Conservation (phyloP, 2,329 filamentous ascomycete genomes). For the Lachnellula cervina region DNA sequence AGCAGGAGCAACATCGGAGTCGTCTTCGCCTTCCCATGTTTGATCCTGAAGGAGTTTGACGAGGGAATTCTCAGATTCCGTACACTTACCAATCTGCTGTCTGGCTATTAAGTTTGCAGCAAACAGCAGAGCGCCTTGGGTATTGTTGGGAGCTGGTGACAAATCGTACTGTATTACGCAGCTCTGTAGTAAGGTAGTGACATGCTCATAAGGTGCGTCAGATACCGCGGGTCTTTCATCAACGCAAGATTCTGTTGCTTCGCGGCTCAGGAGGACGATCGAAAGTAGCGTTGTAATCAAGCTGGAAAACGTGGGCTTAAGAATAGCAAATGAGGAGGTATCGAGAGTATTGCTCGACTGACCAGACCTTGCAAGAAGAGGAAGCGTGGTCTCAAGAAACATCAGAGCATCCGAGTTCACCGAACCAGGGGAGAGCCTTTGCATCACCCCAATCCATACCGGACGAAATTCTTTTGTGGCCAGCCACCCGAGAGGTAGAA, state of each 20-base stretch:
- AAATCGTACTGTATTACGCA: conserved; percentile 9
- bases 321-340: conserved; percentile 13
- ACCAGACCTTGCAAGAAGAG: conserved; percentile 20
- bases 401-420: conserved; percentile 33
- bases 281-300: conserved; percentile 38
- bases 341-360: not conserved
- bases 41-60: conserved; percentile 8
- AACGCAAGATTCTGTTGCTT: not conserved
- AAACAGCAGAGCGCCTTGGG: conserved; percentile 13
- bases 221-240: not conserved
- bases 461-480: conserved; percentile 37
- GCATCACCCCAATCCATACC: conserved; percentile 39
- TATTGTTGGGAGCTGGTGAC: not conserved
- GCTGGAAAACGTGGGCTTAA: conserved; percentile 37
- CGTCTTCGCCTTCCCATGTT: conserved; percentile 1
- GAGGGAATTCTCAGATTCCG: not conserved
- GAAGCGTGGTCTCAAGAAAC: conserved; percentile 35
- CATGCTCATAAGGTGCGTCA: conserved; percentile 4
- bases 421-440: conserved; percentile 31
- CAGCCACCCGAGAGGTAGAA: conserved; percentile 41
- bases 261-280: conserved; percentile 30
- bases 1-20: not conserved
- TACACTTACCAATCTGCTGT: not conserved
- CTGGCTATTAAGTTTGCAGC: conserved; percentile 20
- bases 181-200: conserved; percentile 14